Conservation (phyloP, 2,329 filamentous ascomycete genomes). For the Pleurostoma richardsiae region DNA sequence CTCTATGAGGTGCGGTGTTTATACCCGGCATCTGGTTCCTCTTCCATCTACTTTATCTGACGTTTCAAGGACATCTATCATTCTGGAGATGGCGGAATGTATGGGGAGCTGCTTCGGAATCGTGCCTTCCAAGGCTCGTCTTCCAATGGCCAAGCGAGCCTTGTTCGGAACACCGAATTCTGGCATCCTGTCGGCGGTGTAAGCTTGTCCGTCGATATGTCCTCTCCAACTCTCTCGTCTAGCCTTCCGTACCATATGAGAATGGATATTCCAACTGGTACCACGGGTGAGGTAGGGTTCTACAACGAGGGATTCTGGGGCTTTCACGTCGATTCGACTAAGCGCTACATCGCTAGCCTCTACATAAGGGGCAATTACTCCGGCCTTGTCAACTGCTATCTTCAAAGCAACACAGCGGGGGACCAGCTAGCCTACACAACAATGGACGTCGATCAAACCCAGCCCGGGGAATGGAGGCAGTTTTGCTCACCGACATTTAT, state of each 20-base stretch:
- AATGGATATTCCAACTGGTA: conserved; percentile 34
- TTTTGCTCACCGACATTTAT: conserved; percentile 34
- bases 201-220: conserved; percentile 39
- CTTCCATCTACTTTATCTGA: too few species aligned
- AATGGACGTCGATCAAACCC: conserved; percentile 28
- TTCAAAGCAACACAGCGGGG: conserved; percentile 37
- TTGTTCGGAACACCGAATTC: conserved; percentile 30
- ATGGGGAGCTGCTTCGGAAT: conserved; percentile 67
- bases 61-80: conserved; percentile 50
- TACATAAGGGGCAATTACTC: conserved; percentile 45
- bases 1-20: conserved; percentile 25
- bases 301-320: conserved; percentile 54
- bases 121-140: conserved; percentile 54
- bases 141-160: too few species aligned
- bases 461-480: conserved; percentile 49
- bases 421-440: conserved; percentile 42
- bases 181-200: conserved; percentile 39
- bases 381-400: conserved; percentile 39
- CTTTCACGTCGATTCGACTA: conserved; percentile 38
- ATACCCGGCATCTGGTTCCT: too few species aligned
- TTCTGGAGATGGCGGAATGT: conserved; percentile 67
- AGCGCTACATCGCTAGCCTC: conserved; percentile 45
- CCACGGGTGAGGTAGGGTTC: conserved; percentile 35
- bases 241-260: conserved; percentile 40
- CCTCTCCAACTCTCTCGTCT: conserved; percentile 41